Base-by-base conservation (phyloP, 441 rosid species). In the Biscutella laevigata region DNA sequence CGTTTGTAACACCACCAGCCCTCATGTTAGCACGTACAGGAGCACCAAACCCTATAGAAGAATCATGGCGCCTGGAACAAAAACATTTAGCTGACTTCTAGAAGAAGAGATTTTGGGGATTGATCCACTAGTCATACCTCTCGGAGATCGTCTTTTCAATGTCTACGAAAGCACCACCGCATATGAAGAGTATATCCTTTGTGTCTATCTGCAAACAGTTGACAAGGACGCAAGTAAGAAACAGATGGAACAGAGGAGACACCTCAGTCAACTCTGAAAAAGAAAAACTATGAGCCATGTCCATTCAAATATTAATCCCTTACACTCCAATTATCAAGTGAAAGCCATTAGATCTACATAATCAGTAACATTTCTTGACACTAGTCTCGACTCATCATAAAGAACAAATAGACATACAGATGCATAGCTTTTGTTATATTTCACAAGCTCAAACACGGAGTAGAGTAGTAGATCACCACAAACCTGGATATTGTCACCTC, bases 401-500 rank as follows among this genome's bases (percentile, higher is more conserved):
- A 38, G 0, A 35, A 7, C 16, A 14, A 5, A 25, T 4, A 44
- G n/a, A n/a, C n/a, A 44, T 7, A 15, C 28, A 54, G 5, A 16
- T 22, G 12, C 51, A 39, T 19, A 57, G 14, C 50, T 30, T 38
- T n/a, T 44, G 4, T 20, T 20, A 10, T 20, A 8, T 10, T 48
- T 21, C 35, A 48, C 44, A 37, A 35, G 36, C 4, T 33, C 26
- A 26, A 17, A 25, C 53, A 46, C 5, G 67, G 40, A 30, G 48
- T 53, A 49, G 42, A n/a, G n/a, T n/a, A 48, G 49, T 7, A 20
- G 34, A 39, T 46, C 13, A 45, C n/a, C 16, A 53, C 64, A 32
- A 45, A 88, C 99, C 97, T 92, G 97, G 71, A 92, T 92, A 69
- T 92, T 88, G 68, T 92, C 99, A 52, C 99, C 99, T 70, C 99